Percentiles rank a stretch among this genome's conserved stretches.
phyloP scores from a whole-genome alignment of 768 basidiomycete genomes.

The Boletellus sp. region DNA sequence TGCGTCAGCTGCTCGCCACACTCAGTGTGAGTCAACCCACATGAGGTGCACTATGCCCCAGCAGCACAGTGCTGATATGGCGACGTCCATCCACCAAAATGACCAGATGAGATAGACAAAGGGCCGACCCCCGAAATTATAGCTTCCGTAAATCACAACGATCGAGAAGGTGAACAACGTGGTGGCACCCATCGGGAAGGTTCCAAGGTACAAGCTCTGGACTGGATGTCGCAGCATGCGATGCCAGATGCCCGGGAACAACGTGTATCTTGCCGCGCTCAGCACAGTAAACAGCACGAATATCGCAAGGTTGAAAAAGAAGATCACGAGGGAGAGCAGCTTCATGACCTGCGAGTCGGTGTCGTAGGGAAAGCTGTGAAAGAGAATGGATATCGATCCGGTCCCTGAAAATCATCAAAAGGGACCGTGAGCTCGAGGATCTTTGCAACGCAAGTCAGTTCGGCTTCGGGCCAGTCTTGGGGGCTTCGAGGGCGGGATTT shows the following conservation, averaged over 20 bases:
- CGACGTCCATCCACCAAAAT: conserved; percentile 67
- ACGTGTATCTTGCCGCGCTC: conserved; percentile 47
- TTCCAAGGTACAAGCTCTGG: conserved; percentile 48
- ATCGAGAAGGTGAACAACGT: conserved; percentile 55
- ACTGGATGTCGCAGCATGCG: conserved; percentile 48
- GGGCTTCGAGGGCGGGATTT: background rate
- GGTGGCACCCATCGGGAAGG: conserved; percentile 56
- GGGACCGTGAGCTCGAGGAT: background rate
- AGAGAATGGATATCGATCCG: conserved; percentile 52
- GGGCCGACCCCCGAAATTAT: conserved; percentile 45
- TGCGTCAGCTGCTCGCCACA: conserved; percentile 12
- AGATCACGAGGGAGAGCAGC: conserved; percentile 45
- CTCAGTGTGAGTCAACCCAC: conserved; percentile 39
- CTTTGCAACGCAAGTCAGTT: background rate
- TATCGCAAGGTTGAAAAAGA: conserved; percentile 55
- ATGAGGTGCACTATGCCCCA: conserved; percentile 65
- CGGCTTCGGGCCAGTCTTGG: background rate
- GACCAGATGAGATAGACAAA: conserved; percentile 59
- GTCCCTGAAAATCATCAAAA: conserved; percentile 33
- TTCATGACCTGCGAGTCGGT: conserved; percentile 37
- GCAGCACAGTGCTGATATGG: conserved; percentile 52
- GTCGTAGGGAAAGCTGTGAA: conserved; percentile 56
- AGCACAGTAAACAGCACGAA: conserved; percentile 48
- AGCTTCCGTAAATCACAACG: conserved; percentile 41
- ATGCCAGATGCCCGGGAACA: conserved; percentile 49